Conservation (phyloP, 2,329 filamentous ascomycete species). For the Beauveria australis region DNA sequence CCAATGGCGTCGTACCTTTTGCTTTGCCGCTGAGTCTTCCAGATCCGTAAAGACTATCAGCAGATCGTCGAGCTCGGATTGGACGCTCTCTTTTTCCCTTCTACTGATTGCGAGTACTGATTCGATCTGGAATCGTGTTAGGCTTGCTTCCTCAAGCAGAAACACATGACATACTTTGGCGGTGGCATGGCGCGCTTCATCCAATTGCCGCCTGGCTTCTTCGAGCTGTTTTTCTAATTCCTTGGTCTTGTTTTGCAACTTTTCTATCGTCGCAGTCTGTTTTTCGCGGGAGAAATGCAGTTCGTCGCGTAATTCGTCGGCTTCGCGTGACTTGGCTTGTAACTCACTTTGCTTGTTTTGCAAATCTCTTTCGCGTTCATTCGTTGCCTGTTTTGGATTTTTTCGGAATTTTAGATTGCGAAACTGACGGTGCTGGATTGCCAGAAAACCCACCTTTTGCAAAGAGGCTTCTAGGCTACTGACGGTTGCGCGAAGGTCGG, state of each 20-base stretch:
- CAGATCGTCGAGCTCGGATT: conserved; percentile 71
- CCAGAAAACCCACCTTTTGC: conserved; percentile 39
- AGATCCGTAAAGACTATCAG: conserved; percentile 74
- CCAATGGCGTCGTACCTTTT: conserved; percentile 53
- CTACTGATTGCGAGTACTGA: conserved; percentile 36
- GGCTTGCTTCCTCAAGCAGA: neutral
- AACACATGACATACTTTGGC: conserved; percentile 18
- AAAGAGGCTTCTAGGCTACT: conserved; percentile 54
- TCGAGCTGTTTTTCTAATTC: conserved; percentile 22
- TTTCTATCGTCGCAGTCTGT: conserved; percentile 17
- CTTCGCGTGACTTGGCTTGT: conserved; percentile 28
- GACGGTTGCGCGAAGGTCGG: conserved; percentile 54
- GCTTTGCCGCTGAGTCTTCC: conserved; percentile 66
- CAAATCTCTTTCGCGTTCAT: conserved; percentile 45
- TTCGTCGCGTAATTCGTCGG: conserved; percentile 29
- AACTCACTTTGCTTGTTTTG: conserved; percentile 40
- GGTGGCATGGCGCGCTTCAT: conserved; percentile 16
- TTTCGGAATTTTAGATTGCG: neutral
- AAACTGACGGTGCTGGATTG: neutral
- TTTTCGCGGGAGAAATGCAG: conserved; percentile 28
- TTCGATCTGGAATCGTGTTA: conserved; percentile 21
- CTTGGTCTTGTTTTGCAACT: conserved; percentile 16
- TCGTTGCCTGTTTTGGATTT: conserved; percentile 27
- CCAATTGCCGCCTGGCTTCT: conserved; percentile 14
- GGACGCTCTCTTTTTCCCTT: conserved; percentile 53